phyloP scores from a whole-genome alignment of 2,329 filamentous ascomycete genomes.

The Sodiomyces alkalinus region DNA sequence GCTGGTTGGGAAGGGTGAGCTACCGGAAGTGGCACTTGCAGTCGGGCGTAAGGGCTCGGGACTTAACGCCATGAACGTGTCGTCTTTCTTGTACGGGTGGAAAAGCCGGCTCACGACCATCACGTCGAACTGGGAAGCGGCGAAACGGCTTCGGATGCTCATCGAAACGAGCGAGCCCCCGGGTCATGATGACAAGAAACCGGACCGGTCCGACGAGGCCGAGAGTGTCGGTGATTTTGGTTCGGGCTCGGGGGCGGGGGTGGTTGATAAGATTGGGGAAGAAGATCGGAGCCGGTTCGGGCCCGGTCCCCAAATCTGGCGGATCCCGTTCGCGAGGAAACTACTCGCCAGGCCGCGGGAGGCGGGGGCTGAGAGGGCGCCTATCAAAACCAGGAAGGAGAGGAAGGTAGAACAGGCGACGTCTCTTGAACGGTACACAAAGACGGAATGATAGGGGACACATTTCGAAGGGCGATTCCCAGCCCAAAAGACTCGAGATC shows the following conservation, averaged over 20 bases:
- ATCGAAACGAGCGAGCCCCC: slow-evolving; percentile 4
- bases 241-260: too few species aligned
- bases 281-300: too few species aligned
- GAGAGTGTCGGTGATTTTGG: too few species aligned
- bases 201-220: not conserved
- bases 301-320: slow-evolving; percentile 7
- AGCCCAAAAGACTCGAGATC: too few species aligned
- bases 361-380: not conserved
- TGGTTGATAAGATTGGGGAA: too few species aligned
- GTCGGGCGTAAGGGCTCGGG: slow-evolving; percentile 14
- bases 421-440: slow-evolving; percentile 3
- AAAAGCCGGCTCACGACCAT: slow-evolving; percentile 16
- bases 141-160: slow-evolving; percentile 6
- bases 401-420: slow-evolving; percentile 6
- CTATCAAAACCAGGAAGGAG: slow-evolving; percentile 5
- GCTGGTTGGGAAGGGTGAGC: slow-evolving; percentile 13
- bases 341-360: slow-evolving; percentile 5
- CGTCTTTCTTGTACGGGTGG: slow-evolving; percentile 25
- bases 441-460: too few species aligned
- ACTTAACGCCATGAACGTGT: slow-evolving; percentile 21
- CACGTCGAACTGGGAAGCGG: slow-evolving; percentile 24
- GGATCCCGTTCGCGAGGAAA: slow-evolving; percentile 7
- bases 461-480: too few species aligned
- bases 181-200: slow-evolving; percentile 2
- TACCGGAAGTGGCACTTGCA: slow-evolving; percentile 19